phyloP scores from a whole-genome alignment of 2,329 filamentous ascomycete species.

The Cryphonectria japonica region DNA sequence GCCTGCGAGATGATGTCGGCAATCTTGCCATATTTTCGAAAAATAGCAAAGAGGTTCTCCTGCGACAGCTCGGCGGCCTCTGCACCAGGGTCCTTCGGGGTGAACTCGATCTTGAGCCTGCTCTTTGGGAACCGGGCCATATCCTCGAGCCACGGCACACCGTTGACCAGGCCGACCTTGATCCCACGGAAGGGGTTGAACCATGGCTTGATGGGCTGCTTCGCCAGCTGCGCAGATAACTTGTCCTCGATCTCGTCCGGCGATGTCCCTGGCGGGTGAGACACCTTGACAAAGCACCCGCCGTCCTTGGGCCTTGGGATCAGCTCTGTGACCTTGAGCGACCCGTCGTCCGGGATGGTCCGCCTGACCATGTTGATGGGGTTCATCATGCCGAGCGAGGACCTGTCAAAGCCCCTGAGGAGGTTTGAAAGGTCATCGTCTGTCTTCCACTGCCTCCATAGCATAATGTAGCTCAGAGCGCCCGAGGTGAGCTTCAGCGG shows the following conservation, averaged over 20 bases:
- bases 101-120: slow-evolving; percentile 81
- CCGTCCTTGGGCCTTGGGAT: slow-evolving; percentile 87
- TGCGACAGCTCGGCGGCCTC: slow-evolving; percentile 79
- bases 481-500: slow-evolving; percentile 67
- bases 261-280: slow-evolving; percentile 46
- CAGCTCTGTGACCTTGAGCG: slow-evolving; percentile 77
- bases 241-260: slow-evolving; percentile 34
- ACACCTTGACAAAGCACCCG: slow-evolving; percentile 89
- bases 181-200: slow-evolving; percentile 82
- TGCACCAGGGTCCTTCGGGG: slow-evolving; percentile 71
- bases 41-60: slow-evolving; percentile 84
- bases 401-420: slow-evolving; percentile 55
- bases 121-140: slow-evolving; percentile 70
- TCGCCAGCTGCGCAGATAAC: slow-evolving; percentile 65
- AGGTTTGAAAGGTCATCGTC: slow-evolving; percentile 54
- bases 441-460: slow-evolving; percentile 53
- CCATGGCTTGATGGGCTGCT: slow-evolving; percentile 81
- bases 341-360: slow-evolving; percentile 57
- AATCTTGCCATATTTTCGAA: slow-evolving; percentile 89
- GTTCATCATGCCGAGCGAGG: slow-evolving; percentile 54
- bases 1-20: slow-evolving; percentile 82
- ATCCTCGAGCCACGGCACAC: slow-evolving; percentile 93
- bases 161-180: slow-evolving; percentile 73
- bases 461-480: slow-evolving; percentile 37
- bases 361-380: slow-evolving; percentile 59